Conservation (phyloP, 495 filamentous ascomycete species). For the Penicillium salamii region DNA sequence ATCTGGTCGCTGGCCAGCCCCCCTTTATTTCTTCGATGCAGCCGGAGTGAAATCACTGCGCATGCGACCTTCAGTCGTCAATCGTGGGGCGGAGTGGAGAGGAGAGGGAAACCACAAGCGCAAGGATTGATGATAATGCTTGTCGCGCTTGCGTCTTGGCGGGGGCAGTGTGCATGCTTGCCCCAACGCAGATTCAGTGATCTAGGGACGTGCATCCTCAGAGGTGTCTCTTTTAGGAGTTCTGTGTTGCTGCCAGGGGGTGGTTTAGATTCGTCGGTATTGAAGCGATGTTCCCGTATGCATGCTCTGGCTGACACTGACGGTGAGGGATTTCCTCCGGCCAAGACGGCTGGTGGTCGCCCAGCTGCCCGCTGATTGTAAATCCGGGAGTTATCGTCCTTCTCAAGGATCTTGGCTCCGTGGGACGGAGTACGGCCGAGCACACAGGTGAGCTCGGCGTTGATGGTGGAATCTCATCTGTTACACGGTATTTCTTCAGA, state of each 20-base stretch:
- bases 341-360: not conserved
- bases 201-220: not conserved
- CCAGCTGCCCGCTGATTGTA: not conserved
- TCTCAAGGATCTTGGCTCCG: conserved; percentile 5
- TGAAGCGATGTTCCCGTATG: not conserved
- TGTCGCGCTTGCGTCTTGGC: conserved; percentile 15
- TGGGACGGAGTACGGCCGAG: not conserved
- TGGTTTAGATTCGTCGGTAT: not conserved
- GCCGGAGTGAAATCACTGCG: not conserved
- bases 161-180: conserved; percentile 16
- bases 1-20: conserved; percentile 7
- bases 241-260: conserved; percentile 2
- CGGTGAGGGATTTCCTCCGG: conserved; percentile 2
- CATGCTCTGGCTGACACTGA: not conserved
- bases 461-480: not conserved
- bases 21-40: conserved; percentile 6
- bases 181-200: too few species aligned
- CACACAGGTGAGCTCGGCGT: not conserved
- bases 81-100: conserved; percentile 15
- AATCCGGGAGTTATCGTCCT: conserved; percentile 1
- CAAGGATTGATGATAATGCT: conserved; percentile 14
- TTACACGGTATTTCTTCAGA: conserved; percentile 3
- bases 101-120: conserved; percentile 7
- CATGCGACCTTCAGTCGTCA: not conserved
- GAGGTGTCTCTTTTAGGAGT: not conserved